Evolutionary conservation across 129 eudicot species (phyloP).

Genomic region (Logfia minima): DNA sequence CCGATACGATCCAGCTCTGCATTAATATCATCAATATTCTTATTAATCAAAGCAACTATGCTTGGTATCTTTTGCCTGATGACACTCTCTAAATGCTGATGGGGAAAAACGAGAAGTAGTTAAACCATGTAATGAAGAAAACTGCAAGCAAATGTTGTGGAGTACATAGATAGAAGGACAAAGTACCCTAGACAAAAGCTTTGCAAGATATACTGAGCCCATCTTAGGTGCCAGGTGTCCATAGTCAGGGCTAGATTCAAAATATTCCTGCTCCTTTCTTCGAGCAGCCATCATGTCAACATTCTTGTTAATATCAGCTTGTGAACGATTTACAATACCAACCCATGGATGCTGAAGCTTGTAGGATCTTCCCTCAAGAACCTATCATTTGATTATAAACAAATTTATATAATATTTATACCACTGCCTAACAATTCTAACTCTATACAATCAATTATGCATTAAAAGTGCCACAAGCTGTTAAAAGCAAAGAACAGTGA

Average conservation of each 20-base stretch:
- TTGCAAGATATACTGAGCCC: conserved; percentile 96
- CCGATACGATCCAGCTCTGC: conserved; percentile 98
- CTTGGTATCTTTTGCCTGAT: conserved; percentile 97
- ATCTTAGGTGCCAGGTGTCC: conserved; percentile 93
- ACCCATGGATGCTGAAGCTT: conserved; percentile 98
- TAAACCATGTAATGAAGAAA: conserved; percentile 17
- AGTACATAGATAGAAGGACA: conserved; percentile 8
- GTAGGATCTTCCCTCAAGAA: conserved; percentile 97
- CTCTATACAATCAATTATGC: conserved; percentile 6
- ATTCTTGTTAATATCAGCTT: conserved; percentile 97
- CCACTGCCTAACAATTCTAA: conserved; percentile 11
- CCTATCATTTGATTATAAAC: conserved; percentile 42
- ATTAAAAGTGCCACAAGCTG: conserved; percentile 19
- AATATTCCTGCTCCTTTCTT: conserved; percentile 85
- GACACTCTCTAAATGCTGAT: conserved; percentile 89
- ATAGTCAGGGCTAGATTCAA: conserved; percentile 91
- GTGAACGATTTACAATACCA: conserved; percentile 98
- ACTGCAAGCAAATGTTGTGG: conserved; percentile 2
- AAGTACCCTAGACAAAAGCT: conserved; percentile 78
- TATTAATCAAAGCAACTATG: conserved; percentile 86
- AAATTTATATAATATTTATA: neutral
- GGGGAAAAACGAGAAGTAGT: conserved; percentile 19
- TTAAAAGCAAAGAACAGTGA: conserved; percentile 15
- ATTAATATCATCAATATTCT: conserved; percentile 88
- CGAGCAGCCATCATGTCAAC: conserved; percentile 92